Base-by-base conservation (phyloP, 2,329 filamentous ascomycete species). In the Aspergillus neoniger region DNA sequence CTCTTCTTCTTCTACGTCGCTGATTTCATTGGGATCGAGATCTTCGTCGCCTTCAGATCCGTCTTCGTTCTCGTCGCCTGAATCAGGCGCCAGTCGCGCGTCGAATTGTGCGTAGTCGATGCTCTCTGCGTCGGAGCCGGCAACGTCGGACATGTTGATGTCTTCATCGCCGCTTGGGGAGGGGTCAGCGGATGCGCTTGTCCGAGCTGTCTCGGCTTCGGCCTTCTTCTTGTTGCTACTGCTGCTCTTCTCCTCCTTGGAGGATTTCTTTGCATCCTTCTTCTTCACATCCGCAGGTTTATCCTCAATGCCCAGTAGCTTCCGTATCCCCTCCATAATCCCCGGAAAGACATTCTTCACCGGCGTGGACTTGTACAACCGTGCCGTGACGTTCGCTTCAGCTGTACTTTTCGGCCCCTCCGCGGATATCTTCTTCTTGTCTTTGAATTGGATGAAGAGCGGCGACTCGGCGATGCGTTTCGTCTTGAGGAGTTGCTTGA, bases 361-460 rank as follows among this genome's bases (percentile, higher is more conserved):
- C 0, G 83, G 84, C 57, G 80, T 82, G 14, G 85, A 85, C 61
- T 86, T 88, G 69, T 84, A 87, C 55, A 88, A 65, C 55, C 86
- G 75, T 14, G 84, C 86, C 50, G 81, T 76, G 14, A 88, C 85
- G 74, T 88, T 88, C 17, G 83, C 76, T 55, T 80, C 77, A 1
- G 83, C 81, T 0, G 76, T 63, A 59, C 82, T 81, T 52, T 74
- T 71, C 17, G 78, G 72, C 6, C 77, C 71, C 14, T 77, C 71
- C 3, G 72, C 60, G 7, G 70, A 30, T 64, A 78, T 63, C 72
- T 78, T 64, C 72, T 73, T 59, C 76, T 70, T 55, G 72, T 76
- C 57, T 62, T 72, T 68, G 30, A 80, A 74, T 41, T 74, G 65
- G 3, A 77, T 77, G 54, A 88, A 79, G 14, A 78, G 76, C 12